Conservation (phyloP, 257 asterid species). For the Echites panduratus region DNA sequence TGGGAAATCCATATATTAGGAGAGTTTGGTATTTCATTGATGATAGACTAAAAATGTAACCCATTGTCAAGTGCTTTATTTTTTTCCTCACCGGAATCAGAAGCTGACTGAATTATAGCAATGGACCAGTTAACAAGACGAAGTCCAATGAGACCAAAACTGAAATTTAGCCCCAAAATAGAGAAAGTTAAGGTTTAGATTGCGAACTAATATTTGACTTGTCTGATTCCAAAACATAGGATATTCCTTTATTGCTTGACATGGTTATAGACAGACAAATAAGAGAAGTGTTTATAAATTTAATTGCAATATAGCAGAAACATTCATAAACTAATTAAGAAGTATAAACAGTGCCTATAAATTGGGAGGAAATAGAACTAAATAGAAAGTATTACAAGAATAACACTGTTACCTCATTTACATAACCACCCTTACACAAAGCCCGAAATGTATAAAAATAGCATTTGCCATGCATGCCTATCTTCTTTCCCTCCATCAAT, state of each 20-base stretch:
- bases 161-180: not conserved
- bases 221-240: not conserved
- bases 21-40: not conserved
- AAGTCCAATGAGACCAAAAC: not conserved
- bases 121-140: not conserved
- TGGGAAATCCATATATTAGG: not conserved
- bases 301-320: not conserved
- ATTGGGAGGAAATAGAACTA: not conserved
- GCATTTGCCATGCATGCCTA: conserved; percentile 43
- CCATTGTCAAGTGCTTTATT: not conserved
- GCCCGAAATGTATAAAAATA: conserved; percentile 48
- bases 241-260: not conserved
- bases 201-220: not conserved
- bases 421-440: conserved; percentile 77
- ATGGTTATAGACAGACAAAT: not conserved
- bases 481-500: conserved; percentile 56
- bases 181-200: not conserved
- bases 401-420: conserved; percentile 53
- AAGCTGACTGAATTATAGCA: not conserved
- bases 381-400: not conserved
- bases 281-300: too few relatives aligned
- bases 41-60: not conserved
- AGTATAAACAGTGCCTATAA: not conserved
- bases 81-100: not conserved
- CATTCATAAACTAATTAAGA: not conserved